Conservation (phyloP, 164 flowering plant species). For the Berberis vulgaris region DNA sequence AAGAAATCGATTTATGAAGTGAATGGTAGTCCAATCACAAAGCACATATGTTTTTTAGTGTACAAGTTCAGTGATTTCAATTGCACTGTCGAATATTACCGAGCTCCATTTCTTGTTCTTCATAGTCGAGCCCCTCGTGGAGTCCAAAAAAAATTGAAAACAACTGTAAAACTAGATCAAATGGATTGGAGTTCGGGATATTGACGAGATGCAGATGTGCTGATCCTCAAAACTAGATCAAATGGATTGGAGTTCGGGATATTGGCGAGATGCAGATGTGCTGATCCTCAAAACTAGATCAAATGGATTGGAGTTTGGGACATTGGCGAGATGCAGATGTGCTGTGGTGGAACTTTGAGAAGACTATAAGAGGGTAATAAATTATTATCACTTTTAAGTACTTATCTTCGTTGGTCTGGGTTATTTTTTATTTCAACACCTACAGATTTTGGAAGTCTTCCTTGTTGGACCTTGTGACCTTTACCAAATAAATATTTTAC, state of each 20-base stretch:
- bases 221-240: slow-evolving; percentile 65
- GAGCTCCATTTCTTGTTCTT: slow-evolving; percentile 63
- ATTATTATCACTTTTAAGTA: no score
- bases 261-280: slow-evolving; percentile 67
- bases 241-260: slow-evolving; percentile 45
- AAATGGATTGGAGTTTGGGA: slow-evolving; percentile 45
- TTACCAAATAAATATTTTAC: no score
- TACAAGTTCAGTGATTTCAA: no score
- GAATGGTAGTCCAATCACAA: no score
- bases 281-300: slow-evolving; percentile 66
- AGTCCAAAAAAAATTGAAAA: slow-evolving; percentile 33
- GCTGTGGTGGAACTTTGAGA: slow-evolving; percentile 81
- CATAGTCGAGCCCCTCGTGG: slow-evolving; percentile 50
- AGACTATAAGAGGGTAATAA: slow-evolving; percentile 45
- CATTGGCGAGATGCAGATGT: slow-evolving; percentile 67
- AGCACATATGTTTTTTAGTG: no score
- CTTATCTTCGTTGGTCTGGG: not conserved
- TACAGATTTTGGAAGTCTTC: not conserved
- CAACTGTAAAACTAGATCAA: slow-evolving; percentile 46
- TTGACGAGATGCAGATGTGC: slow-evolving; percentile 67
- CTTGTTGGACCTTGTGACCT: no score
- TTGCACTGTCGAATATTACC: slow-evolving; percentile 68
- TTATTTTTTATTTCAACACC: not conserved
- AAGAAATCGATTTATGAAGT: slow-evolving; percentile 58
- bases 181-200: slow-evolving; percentile 46